These are phyloP conservation scores for Pyrenophora teres DNA, from an alignment of 2,329 filamentous ascomycete genomes.

Conservation along the genomic window DNA sequence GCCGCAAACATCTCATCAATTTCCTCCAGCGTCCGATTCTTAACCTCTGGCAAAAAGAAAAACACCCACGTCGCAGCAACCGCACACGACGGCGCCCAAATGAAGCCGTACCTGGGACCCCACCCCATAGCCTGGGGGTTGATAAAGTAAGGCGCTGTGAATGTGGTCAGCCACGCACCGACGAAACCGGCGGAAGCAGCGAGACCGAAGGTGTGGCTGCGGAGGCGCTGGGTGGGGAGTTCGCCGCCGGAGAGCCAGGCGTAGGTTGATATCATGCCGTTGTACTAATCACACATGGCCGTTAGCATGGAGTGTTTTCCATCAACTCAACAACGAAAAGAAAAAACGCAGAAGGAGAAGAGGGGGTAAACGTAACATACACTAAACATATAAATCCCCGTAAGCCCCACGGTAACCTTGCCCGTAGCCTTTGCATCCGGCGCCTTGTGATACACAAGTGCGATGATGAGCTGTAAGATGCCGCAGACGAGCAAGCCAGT, in stretches of 20 bases:
- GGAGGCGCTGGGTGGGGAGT: constrained; percentile 61
- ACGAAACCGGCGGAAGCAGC: constrained; percentile 60
- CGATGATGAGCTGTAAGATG: constrained; percentile 60
- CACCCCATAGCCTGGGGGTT: constrained; percentile 60
- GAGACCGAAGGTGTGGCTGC: constrained; percentile 61
- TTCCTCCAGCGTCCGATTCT: constrained; percentile 59
- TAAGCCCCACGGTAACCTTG: constrained; percentile 58
- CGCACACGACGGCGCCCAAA: constrained; percentile 54
- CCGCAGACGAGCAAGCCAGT: constrained; percentile 59
- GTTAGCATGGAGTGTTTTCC: too few relatives aligned
- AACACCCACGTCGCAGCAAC: constrained; percentile 41
- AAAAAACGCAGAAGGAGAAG: too few relatives aligned
- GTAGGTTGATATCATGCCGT: constrained; percentile 60
- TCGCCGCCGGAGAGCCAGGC: constrained; percentile 64
- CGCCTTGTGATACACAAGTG: constrained; percentile 56
- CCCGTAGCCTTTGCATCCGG: constrained; percentile 46
- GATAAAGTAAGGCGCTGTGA: constrained; percentile 65
- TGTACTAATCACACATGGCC: constrained; percentile 46
- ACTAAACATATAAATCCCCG: constrained; percentile 59
- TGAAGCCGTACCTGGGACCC: constrained; percentile 63
- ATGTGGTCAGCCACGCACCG: constrained; percentile 61
- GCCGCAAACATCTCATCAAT: constrained; percentile 60
- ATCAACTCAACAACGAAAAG: too few relatives aligned
- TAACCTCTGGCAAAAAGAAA: constrained; percentile 60
- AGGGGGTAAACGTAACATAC: too few relatives aligned